Conservation (phyloP, 2,329 filamentous ascomycete species). For the Verruconis gallopava region DNA sequence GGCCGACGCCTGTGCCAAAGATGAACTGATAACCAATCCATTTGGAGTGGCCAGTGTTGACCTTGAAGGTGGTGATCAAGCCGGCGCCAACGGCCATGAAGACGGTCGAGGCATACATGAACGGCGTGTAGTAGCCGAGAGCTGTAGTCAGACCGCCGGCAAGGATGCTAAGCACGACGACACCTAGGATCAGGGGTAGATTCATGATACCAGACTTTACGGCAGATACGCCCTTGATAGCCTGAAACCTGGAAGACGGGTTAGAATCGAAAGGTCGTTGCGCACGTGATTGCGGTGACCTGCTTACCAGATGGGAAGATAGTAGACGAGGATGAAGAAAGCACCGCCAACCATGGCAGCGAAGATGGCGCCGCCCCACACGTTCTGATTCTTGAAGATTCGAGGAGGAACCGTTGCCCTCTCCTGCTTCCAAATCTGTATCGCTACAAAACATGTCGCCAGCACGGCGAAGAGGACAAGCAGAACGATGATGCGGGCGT, state of each 20-base stretch:
- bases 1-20: slow-evolving; percentile 29
- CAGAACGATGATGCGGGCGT: slow-evolving; percentile 32
- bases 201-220: slow-evolving; percentile 36
- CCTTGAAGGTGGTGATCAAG: slow-evolving; percentile 31
- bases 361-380: slow-evolving; percentile 30
- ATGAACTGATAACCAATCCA: slow-evolving; percentile 28
- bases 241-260: slow-evolving; percentile 29
- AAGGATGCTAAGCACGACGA: slow-evolving; percentile 31
- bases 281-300: no score
- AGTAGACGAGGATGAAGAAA: slow-evolving; percentile 34
- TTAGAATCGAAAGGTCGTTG: background rate
- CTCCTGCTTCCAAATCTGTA: slow-evolving; percentile 32
- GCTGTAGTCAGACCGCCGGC: slow-evolving; percentile 26
- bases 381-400: slow-evolving; percentile 31
- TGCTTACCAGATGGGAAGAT: slow-evolving; percentile 24
- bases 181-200: slow-evolving; percentile 32
- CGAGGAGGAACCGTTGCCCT: slow-evolving; percentile 34
- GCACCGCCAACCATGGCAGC: slow-evolving; percentile 28
- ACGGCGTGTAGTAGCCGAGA: slow-evolving; percentile 38
- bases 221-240: slow-evolving; percentile 33
- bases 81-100: slow-evolving; percentile 34
- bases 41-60: slow-evolving; percentile 23
- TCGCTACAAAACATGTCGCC: slow-evolving; percentile 26
- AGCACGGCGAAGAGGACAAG: slow-evolving; percentile 34
- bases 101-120: slow-evolving; percentile 30